Percentiles rank a stretch among this genome's conserved stretches.
Conservation (phyloP, 2,329 filamentous ascomycete species). For the Mycosphaerella sp. region DNA sequence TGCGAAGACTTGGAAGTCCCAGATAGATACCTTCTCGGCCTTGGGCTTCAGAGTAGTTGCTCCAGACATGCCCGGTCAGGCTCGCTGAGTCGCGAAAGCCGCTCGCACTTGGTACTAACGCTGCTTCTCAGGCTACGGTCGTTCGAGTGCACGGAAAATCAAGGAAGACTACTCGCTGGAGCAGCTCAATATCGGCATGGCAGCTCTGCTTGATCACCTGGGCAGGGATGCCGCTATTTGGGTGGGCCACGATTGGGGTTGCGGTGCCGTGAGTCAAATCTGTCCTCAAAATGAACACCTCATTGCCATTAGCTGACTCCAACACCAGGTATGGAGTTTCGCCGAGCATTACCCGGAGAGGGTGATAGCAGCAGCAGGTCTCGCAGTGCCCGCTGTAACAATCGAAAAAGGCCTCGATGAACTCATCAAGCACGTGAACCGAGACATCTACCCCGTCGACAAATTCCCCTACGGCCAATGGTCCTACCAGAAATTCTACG, state of each 20-base stretch:
- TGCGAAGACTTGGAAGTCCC: slow-evolving; percentile 34
- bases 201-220: slow-evolving; percentile 38
- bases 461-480: slow-evolving; percentile 38
- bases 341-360: slow-evolving; percentile 29
- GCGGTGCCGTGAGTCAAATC: slow-evolving; percentile 21
- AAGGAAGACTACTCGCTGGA: slow-evolving; percentile 32
- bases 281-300: background rate
- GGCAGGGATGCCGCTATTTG: slow-evolving; percentile 41
- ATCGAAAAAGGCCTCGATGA: slow-evolving; percentile 39
- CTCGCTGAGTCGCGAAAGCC: background rate
- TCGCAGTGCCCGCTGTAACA: slow-evolving; percentile 39
- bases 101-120: background rate
- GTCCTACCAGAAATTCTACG: slow-evolving; percentile 34
- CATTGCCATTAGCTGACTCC: background rate
- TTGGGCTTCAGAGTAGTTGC: slow-evolving; percentile 27
- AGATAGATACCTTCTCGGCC: slow-evolving; percentile 30
- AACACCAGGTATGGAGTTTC: slow-evolving; percentile 19
- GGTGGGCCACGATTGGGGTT: slow-evolving; percentile 44
- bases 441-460: slow-evolving; percentile 42
- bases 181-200: slow-evolving; percentile 27
- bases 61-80: slow-evolving; percentile 31
- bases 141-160: slow-evolving; percentile 28
- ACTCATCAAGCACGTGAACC: slow-evolving; percentile 36
- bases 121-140: slow-evolving; percentile 28
- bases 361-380: slow-evolving; percentile 27